Evolutionary conservation across 257 asterid species (phyloP).

Genomic region (Avicennia marina): DNA sequence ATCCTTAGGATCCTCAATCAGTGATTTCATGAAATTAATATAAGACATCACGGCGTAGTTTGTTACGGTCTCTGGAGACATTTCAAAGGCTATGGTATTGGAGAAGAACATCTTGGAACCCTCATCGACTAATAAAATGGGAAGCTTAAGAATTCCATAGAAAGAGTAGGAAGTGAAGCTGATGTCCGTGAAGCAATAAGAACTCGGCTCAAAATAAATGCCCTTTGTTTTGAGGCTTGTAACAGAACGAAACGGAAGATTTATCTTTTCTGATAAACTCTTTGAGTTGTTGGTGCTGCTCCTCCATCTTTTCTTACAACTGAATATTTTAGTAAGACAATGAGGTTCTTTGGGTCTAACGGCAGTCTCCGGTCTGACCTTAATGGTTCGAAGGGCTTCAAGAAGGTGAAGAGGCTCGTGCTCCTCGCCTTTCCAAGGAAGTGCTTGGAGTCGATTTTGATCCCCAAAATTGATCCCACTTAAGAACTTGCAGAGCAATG

Average conservation of each 20-base stretch:
- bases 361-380: not conserved
- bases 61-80: slow-evolving; percentile 9
- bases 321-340: no score
- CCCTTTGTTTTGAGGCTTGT: slow-evolving; percentile 17
- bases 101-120: slow-evolving; percentile 1
- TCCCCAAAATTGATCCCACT: not conserved
- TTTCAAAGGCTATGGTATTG: slow-evolving; percentile 33
- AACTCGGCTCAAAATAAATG: slow-evolving; percentile 5
- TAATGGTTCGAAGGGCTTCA: not conserved
- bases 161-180: not conserved
- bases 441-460: not conserved
- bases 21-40: slow-evolving; percentile 25
- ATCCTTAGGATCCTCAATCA: slow-evolving; percentile 20
- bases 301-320: not conserved
- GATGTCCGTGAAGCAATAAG: slow-evolving; percentile 11
- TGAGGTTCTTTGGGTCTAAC: no score
- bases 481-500: not conserved
- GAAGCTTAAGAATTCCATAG: slow-evolving; percentile 10
- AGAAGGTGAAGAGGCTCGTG: slow-evolving; percentile 18
- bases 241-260: not conserved
- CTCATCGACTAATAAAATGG: not conserved
- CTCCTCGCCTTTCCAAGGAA: not conserved
- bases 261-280: not conserved
- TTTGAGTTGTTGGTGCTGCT: not conserved
- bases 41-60: slow-evolving; percentile 25